Base-by-base conservation (phyloP, 305 asterid genomes). In the Fraxinus xanthoxyloides region DNA sequence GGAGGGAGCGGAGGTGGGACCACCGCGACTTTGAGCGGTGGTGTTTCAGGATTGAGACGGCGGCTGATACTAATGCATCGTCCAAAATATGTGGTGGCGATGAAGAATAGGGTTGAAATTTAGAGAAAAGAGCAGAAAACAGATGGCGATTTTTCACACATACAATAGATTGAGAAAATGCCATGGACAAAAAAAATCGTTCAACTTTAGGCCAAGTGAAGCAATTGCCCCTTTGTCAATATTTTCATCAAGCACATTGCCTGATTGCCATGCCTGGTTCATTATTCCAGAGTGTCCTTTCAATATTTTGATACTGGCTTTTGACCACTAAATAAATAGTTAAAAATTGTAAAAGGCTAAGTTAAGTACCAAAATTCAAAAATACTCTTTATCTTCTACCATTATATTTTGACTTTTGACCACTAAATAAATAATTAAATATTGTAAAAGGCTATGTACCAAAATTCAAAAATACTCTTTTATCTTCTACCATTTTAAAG, bases 11-110 rank as follows among this genome's bases (percentile, higher is more conserved):
- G 83, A 95, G 94, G 78, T 93, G 80, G 24, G 91, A 87, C 97
- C 99, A 93, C 73, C 99, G 92, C 79, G 96, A 83, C 85, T 91
- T 92, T 19, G 97, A 93, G 78, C 96, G 97, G 86, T 91, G 97
- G 89, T 95, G 92, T 80, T 87, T 91, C 80, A 95, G 97, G 82
- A 92, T 90, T 23, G 95, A 88, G 76, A 92, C 93, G 65, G 95
- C 94, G 61, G 90, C 85, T 73, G 91, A 65, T 81, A 91, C 94
- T 30, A 92, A 3, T 6, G 78, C 80, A 67, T 86, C 89, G 0
- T 86, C 90, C n/a, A 85, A 6, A 40, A 74, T 72, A 31, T 90
- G 70, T 2, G 82, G 17, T 15, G 88, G 19, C 8, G 87, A 81
- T 46, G 90, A 86, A 61, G 90, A 81, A 65, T 81, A 85, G 17